Evolutionary conservation across 176 grass and related monocot species (phyloP).

Genomic region (Musa schizocarpa): DNA sequence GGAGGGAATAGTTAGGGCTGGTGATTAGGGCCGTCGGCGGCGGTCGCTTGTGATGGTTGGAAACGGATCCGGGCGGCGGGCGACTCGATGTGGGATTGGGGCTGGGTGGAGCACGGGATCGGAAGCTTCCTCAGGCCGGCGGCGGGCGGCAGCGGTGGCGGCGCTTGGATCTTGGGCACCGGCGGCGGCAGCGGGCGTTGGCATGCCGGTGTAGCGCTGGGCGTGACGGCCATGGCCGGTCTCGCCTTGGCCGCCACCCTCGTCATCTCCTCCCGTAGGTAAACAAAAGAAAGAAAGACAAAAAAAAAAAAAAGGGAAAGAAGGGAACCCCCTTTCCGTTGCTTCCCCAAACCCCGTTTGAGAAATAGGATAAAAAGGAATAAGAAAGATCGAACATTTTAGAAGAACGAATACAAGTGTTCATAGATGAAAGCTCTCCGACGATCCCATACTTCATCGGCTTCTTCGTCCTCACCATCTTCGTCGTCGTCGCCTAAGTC

Average conservation of each 20-base stretch:
- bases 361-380: neutral
- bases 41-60: neutral
- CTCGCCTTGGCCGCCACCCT: slow-evolving; percentile 23
- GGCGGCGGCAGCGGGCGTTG: slow-evolving; percentile 4
- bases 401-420: neutral
- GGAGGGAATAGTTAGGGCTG: neutral
- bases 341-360: slow-evolving; percentile 2
- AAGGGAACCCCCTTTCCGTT: neutral
- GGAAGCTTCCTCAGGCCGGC: neutral
- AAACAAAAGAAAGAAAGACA: slow-evolving; percentile 1
- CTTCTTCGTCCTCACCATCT: slow-evolving; percentile 51
- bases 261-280: slow-evolving; percentile 26
- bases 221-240: slow-evolving; percentile 24
- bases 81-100: slow-evolving; percentile 16
- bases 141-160: slow-evolving; percentile 7
- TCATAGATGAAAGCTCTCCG: slow-evolving; percentile 76
- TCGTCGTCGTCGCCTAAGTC: slow-evolving; percentile 65
- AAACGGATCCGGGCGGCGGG: neutral
- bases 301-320: neutral
- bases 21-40: neutral
- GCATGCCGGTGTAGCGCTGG: slow-evolving; percentile 21
- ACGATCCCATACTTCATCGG: slow-evolving; percentile 59
- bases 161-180: slow-evolving; percentile 1
- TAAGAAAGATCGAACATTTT: neutral
- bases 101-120: slow-evolving; percentile 10